Evolutionary conservation across 2,329 filamentous ascomycete species (phyloP), one percentile per base, ranked within the genome.

Genomic region (Chrysoporthe cubensis): DNA sequence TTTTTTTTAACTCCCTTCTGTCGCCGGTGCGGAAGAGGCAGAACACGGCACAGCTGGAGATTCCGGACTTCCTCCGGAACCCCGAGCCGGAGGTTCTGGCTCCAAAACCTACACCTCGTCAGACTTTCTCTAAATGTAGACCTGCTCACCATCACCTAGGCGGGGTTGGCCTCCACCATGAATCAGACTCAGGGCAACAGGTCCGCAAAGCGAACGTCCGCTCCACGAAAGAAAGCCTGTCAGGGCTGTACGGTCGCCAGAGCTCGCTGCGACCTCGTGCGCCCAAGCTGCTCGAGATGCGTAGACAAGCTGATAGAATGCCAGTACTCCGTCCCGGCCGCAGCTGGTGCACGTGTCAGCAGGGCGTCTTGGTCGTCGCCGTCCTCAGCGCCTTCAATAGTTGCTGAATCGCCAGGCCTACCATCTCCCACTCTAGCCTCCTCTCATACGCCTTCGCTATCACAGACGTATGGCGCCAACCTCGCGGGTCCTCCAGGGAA

Each of bases 181-280:
- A 26, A 34, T 26, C 26, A 56, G 44, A 42, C 7, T 16, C 26
- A 44, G 44, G 61, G 44, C 44, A 52, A 52, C 46, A 52, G 11
- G 5, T 50, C 61, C 8, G 61, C 48, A 37, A 40, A 54, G 61
- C 46, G 44, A 34, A 26, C 32, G n/a, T 21, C 48, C 40, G 18
- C 61, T 54, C 46, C 61, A 16, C 26, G 59, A 14, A 61, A 21
- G 21, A 54, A 61, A 43, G 14, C 46, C 4, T 65, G 14, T 1
- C 42, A 65, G 43, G 37, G 43, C 13, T 58, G 52, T 11, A 58
- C 52, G 7, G 52, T 58, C 26, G 42, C 52, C 21, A 50, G 43
- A 48, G 59, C 59, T 9, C 59, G 59, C 26, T 61, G 59, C 43
- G 59, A 64, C 42, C 62, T 58, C 26, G 21, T 57, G n/a, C 63